Evolutionary conservation across 2,329 filamentous ascomycete genomes (phyloP), one percentile per base, ranked within the genome.

Genomic region (Talaromyces sp.): DNA sequence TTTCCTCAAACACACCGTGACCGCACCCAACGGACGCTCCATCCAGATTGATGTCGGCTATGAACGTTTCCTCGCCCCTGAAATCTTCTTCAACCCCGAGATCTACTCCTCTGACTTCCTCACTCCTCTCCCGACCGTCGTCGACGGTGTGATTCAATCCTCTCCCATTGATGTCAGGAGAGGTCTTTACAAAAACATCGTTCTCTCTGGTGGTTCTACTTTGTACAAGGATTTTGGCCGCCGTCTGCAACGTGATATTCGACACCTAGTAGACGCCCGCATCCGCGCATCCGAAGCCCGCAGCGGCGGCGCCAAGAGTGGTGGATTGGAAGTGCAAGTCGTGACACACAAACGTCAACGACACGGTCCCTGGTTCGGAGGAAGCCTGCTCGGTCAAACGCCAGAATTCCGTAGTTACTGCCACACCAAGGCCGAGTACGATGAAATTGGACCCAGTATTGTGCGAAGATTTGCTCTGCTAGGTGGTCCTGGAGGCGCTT

Each of bases 41-140:
- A 89, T 94, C 24, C 86, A 84, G 1, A 92, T 99, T 56, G 96
- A 99, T 73, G 91, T 99, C 62, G 95, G 95, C 62, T 99, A 98
- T 81, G 95, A 99, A 79, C 91, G 95, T 39, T 99, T 99, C 85
- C 85, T 99, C 66, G 95, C 95, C 2, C 96, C 96, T 27, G 95
- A 99, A 79, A 99, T 99, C 75, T 99, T 99, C 82, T 99, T 99
- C 87, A 99, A 99, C 81, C 95, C 95, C 35, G 95, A 99, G 82
- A 99, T 99, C 74, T 98, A 98, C 85, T 97, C 92, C 67, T 98
- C 94, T 70, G 95, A 99, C 77, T 99, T 99, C 83, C 83, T 99
- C 70, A 99, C 95, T 13, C 95, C 95, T 14, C 86, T 99, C 9
- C 95, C 95, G 27, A 91, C 87, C 60, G 95, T 99, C 60, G 96